A percentile compares a stretch with the other conserved stretches of the same genome.
Conservation (phyloP, 805 yeast species). For the Hanseniaspora hatyaiensis region DNA sequence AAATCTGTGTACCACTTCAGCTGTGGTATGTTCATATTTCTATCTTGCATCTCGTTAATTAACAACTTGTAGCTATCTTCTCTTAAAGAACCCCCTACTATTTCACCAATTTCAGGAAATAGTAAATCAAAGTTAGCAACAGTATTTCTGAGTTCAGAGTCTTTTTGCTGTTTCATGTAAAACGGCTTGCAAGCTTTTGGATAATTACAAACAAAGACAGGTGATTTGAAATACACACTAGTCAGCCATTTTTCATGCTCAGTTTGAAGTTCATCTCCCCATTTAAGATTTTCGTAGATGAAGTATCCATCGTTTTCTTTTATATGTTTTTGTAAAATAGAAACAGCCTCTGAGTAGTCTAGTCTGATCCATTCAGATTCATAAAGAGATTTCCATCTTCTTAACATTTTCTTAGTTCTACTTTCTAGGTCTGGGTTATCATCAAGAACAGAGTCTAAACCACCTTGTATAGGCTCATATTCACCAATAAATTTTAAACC, state of each 20-base stretch:
- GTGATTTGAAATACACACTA: conserved; percentile 43
- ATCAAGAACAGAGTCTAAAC: conserved; percentile 5
- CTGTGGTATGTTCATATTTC: conserved; percentile 44
- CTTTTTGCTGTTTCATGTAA: conserved; percentile 59
- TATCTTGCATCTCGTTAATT: conserved; percentile 36
- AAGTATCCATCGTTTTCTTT: conserved; percentile 28
- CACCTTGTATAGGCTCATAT: conserved; percentile 20
- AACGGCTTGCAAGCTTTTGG: conserved; percentile 75
- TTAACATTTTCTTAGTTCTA: conserved; percentile 27
- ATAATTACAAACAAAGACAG: conserved; percentile 83
- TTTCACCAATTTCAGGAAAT: conserved; percentile 85
- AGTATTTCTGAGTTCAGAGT: conserved; percentile 31
- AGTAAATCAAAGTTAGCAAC: conserved; percentile 85
- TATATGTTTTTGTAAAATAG: conserved; percentile 32
- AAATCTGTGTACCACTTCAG: conserved; percentile 72
- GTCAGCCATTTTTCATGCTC: conserved; percentile 92
- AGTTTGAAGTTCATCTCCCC: conserved; percentile 67
- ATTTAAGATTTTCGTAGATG: conserved; percentile 28
- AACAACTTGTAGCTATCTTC: conserved; percentile 51
- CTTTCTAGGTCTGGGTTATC: conserved; percentile 18
- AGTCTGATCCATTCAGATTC: conserved; percentile 50
- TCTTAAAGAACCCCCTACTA: conserved; percentile 89
- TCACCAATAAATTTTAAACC: conserved; percentile 19
- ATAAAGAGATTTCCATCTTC: conserved; percentile 51
- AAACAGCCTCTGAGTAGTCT: conserved; percentile 67